Percentiles rank a stretch among this genome's conserved stretches.
These are phyloP conservation scores for Suillus weaverae DNA, from an alignment of 768 basidiomycete genomes.

Conservation along the genomic window DNA sequence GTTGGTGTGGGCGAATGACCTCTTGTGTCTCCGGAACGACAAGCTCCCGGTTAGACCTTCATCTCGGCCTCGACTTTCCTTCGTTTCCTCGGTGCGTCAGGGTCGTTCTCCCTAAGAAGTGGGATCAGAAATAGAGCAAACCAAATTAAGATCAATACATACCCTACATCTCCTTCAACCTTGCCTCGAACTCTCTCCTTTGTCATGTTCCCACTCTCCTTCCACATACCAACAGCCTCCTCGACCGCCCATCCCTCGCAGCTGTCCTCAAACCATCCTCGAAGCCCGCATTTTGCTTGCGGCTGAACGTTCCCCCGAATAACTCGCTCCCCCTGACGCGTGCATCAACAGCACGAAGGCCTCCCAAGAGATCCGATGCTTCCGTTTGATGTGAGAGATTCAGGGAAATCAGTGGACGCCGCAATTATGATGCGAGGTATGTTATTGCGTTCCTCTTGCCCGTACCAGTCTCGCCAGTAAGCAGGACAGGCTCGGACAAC, in stretches of 20 bases:
- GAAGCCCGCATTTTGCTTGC: constrained; percentile 85
- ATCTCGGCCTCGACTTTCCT: constrained; percentile 57
- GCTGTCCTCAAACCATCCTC: constrained; percentile 81
- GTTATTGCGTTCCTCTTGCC: constrained; percentile 95
- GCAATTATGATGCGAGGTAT: constrained; percentile 78
- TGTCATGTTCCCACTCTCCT: constrained; percentile 70
- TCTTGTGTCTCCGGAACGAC: constrained; percentile 96
- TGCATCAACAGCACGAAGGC: constrained; percentile 94
- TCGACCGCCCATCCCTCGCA: constrained; percentile 83
- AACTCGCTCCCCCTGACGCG: constrained; percentile 71
- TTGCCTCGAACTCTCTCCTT: constrained; percentile 55
- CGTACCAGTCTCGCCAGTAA: constrained; percentile 99
- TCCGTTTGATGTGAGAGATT: constrained; percentile 98
- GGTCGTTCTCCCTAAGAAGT: constrained; percentile 23
- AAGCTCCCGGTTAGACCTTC: constrained; percentile 79
- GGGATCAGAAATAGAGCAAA: not conserved
- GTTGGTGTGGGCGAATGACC: constrained; percentile 87
- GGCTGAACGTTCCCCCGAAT: constrained; percentile 85
- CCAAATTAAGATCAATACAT: constrained; percentile 7
- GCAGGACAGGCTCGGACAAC: constrained; percentile 80
- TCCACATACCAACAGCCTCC: constrained; percentile 80
- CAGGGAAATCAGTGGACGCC: constrained; percentile 76
- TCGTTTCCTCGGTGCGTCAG: constrained; percentile 62
- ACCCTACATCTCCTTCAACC: constrained; percentile 30
- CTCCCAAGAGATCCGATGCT: constrained; percentile 89